Conservation (phyloP, 257 asterid genomes). For the Cinchona pubescens region DNA sequence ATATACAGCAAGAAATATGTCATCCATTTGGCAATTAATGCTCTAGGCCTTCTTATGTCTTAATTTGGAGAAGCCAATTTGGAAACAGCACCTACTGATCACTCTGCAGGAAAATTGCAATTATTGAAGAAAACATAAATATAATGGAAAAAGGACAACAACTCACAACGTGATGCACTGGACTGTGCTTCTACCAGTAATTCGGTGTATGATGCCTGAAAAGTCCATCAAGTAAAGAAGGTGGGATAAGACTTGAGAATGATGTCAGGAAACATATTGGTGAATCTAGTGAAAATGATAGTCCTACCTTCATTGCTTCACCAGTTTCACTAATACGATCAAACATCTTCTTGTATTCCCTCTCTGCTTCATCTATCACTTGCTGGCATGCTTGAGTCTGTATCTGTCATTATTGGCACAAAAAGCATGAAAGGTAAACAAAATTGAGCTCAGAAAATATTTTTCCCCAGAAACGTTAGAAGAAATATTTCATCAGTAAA, state of each 20-base stretch:
- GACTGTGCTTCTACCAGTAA: constrained; percentile 68
- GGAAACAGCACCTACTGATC: neutral
- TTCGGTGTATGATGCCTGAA: constrained; percentile 73
- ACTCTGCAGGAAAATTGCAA: neutral
- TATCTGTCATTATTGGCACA: constrained; percentile 42
- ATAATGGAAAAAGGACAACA: constrained; percentile 3
- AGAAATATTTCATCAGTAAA: no score
- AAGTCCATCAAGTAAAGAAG: constrained; percentile 28
- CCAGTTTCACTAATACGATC: constrained; percentile 65
- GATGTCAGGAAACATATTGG: neutral
- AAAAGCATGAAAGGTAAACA: constrained; percentile 12
- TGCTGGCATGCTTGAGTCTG: constrained; percentile 79
- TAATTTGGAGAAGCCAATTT: neutral
- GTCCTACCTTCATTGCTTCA: constrained; percentile 75
- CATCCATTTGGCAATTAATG: neutral
- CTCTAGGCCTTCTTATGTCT: neutral
- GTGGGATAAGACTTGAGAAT: neutral
- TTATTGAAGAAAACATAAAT: neutral
- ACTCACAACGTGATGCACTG: constrained; percentile 73
- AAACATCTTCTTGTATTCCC: constrained; percentile 61
- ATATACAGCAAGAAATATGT: neutral
- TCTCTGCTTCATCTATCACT: constrained; percentile 71
- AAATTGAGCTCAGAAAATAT: neutral
- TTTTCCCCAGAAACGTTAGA: no score
- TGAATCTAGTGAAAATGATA: constrained; percentile 3